phyloP scores from a whole-genome alignment of 2,329 filamentous ascomycete genomes.

The Periconia sp. region DNA sequence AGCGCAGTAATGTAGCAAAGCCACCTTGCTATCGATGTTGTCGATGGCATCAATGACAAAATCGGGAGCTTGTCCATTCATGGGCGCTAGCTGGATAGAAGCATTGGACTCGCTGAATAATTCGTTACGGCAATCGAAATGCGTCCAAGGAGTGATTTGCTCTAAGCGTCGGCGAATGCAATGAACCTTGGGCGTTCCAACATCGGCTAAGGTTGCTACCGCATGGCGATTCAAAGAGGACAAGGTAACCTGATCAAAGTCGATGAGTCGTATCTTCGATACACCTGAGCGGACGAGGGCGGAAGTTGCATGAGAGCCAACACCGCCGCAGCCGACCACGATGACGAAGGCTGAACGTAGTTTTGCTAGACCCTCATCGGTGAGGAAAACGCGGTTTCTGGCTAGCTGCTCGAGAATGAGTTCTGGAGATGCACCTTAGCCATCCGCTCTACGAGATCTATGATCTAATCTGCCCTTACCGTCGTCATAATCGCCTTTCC shows the following conservation, averaged over 20 bases:
- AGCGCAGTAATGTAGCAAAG: conserved; percentile 85
- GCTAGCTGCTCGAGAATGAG: conserved; percentile 94
- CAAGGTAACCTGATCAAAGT: conserved; percentile 97
- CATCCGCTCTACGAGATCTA: no score
- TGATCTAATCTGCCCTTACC: no score
- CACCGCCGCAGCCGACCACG: conserved; percentile 90
- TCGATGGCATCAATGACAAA: conserved; percentile 98
- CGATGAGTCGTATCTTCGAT: conserved; percentile 83
- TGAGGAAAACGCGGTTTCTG: conserved; percentile 89
- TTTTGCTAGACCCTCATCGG: conserved; percentile 77
- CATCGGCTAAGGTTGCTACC: conserved; percentile 90
- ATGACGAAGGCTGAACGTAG: conserved; percentile 84
- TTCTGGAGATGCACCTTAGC: conserved; percentile 57
- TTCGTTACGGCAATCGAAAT: conserved; percentile 84
- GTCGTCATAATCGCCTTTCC: conserved; percentile 69
- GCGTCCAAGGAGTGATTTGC: conserved; percentile 89
- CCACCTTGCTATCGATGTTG: conserved; percentile 97
- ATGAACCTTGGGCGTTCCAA: conserved; percentile 89
- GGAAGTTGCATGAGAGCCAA: conserved; percentile 89
- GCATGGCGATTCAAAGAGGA: conserved; percentile 96
- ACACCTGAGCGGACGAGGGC: conserved; percentile 89
- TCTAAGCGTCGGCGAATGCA: conserved; percentile 80
- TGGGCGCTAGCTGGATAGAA: conserved; percentile 68
- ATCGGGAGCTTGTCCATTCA: conserved; percentile 73
- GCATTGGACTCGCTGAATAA: conserved; percentile 77